Evolutionary conservation across 805 yeast species (phyloP).

Genomic region (Wickerhamiella occidentalis): DNA sequence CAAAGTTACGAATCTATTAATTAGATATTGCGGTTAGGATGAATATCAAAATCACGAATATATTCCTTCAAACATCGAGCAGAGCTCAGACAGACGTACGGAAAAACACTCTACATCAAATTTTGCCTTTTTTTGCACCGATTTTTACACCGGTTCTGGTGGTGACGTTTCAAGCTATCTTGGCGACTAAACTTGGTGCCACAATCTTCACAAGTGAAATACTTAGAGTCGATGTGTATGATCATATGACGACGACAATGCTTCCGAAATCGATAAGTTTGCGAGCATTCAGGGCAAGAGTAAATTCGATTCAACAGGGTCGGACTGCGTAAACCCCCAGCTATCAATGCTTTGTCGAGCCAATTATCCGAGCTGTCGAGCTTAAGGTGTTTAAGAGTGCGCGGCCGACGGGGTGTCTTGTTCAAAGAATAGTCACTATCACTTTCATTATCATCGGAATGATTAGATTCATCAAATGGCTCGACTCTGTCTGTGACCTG

Average conservation of each 20-base stretch:
- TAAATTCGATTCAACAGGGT: not conserved
- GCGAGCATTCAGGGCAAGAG: slow-evolving; percentile 1
- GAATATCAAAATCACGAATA: no score
- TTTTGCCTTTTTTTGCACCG: no score
- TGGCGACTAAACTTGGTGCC: slow-evolving; percentile 15
- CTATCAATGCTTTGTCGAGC: not conserved
- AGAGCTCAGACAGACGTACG: no score
- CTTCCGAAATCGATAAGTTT: not conserved
- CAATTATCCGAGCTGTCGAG: not conserved
- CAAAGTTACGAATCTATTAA: not conserved
- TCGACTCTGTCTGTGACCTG: no score
- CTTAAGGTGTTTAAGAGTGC: not conserved
- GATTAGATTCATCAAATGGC: not conserved
- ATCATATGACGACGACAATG: slow-evolving; percentile 17
- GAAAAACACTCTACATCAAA: no score
- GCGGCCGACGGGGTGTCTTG: not conserved
- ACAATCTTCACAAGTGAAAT: slow-evolving; percentile 17
- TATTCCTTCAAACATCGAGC: no score
- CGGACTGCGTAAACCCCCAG: not conserved
- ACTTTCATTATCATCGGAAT: not conserved
- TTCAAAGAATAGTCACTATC: not conserved
- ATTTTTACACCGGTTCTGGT: not conserved
- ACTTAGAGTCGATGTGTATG: slow-evolving; percentile 15
- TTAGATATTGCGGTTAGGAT: no score
- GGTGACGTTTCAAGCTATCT: slow-evolving; percentile 17